Evolutionary conservation across 352 stramenopile species (phyloP).

Genomic region (Phytophthora kernoviae): DNA sequence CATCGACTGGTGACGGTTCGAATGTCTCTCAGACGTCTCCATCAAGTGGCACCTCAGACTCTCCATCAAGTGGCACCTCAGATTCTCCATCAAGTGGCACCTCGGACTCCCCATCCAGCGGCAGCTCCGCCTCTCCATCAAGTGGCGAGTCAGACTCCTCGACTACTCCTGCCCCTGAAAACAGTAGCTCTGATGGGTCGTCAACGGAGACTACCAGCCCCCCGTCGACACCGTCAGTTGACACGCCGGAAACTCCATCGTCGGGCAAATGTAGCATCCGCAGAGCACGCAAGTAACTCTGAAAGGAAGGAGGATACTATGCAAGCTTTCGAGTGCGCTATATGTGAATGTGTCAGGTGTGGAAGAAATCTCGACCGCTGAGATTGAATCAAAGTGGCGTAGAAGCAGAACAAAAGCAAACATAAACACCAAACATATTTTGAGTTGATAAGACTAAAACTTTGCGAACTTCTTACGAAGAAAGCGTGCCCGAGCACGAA

Average conservation of each 20-base stretch:
- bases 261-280: not conserved
- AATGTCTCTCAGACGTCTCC: slow-evolving; percentile 5
- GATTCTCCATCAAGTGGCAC: slow-evolving; percentile 1
- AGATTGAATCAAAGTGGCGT: no score
- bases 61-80: not conserved
- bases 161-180: no score
- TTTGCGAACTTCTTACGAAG: no score
- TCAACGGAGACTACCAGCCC: not conserved
- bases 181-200: not conserved
- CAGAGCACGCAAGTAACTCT: not conserved
- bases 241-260: not conserved
- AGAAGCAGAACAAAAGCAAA: no score
- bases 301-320: not conserved
- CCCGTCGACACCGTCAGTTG: no score
- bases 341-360: no score
- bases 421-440: no score
- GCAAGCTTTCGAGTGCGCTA: no score
- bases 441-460: no score
- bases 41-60: not conserved
- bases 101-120: slow-evolving; percentile 3
- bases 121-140: not conserved
- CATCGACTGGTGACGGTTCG: slow-evolving; percentile 22
- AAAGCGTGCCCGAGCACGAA: no score
- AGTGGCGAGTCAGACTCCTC: not conserved
- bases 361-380: no score